phyloP scores from a whole-genome alignment of 192 early-diverging fungal genomes.

The Coemansia sp. region DNA sequence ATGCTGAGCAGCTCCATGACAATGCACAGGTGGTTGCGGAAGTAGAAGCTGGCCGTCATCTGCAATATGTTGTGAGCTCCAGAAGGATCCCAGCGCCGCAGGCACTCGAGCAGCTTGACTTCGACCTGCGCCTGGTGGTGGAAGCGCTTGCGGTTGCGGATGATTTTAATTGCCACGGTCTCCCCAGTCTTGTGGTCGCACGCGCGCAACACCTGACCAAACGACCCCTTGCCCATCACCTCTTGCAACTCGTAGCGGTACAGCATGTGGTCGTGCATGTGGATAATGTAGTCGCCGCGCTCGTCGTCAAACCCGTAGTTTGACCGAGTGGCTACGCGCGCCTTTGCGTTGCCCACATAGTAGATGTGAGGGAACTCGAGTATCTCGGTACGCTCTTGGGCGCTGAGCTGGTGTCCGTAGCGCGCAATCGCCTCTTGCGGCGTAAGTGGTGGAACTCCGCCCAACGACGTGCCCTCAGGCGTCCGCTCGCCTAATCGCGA shows the following conservation, averaged over 20 bases:
- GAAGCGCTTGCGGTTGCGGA: conserved; percentile 95
- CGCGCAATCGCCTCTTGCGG: conserved; percentile 66
- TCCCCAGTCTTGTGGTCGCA: conserved; percentile 90
- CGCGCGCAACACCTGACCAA: conserved; percentile 94
- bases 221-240: conserved; percentile 91
- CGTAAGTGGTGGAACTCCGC: conserved; percentile 58
- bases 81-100: conserved; percentile 84
- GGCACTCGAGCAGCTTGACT: conserved; percentile 87
- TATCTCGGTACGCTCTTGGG: conserved; percentile 89
- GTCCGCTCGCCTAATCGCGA: conserved; percentile 30
- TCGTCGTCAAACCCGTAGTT: conserved; percentile 82
- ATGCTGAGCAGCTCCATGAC: conserved; percentile 91
- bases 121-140: conserved; percentile 94
- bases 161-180: conserved; percentile 91
- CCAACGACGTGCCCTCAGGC: conserved; percentile 16
- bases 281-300: conserved; percentile 89
- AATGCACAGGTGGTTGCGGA: conserved; percentile 95
- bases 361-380: conserved; percentile 80
- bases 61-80: conserved; percentile 81
- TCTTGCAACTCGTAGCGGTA: conserved; percentile 95
- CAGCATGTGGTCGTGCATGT: conserved; percentile 85
- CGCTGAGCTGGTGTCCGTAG: conserved; percentile 74
- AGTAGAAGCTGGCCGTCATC: conserved; percentile 91
- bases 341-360: conserved; percentile 83
- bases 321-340: conserved; percentile 27